Evolutionary conservation across 306 rosid species (phyloP), one percentile per base, ranked within the genome.

Genomic region (Cucumis sativus): DNA sequence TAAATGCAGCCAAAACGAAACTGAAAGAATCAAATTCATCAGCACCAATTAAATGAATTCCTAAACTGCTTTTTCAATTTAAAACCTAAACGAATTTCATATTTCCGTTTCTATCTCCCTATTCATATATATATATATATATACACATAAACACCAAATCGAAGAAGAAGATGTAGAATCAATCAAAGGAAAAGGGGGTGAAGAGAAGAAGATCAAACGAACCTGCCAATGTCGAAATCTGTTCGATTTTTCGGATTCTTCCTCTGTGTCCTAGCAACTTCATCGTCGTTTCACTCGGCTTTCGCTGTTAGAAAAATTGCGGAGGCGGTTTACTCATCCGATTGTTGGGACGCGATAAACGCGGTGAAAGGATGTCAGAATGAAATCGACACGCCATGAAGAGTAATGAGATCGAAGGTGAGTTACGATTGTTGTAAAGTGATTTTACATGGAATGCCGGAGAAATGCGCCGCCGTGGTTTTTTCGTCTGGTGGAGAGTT

Each of bases 401-500:
- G 62, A 30, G 43, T 12, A 51, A 49, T 10, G 75, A 64, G 74
- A 65, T 77, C n/a, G 80, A 77, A 30, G 30, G 33, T 77, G 47
- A 67, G 80, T 28, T 23, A 16, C 30, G 52, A 64, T 8, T 77
- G 80, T 10, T 65, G 80, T 63, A 20, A 41, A n/a, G 80, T 33
- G 61, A 77, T 77, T 7, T 6, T 77, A 33, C 64, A 64, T 17
- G 57, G 35, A n/a, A 39, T 77, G 25, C 63, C 74, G 20, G 47
- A 40, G 2, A 49, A 35, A 43, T 77, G 75, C 63, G 10, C 37
- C 20, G 62, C 6, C 45, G 70, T 33, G 49, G 23, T 77, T 64
- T 77, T 77, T 39, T 77, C 80, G 6, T 28, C 41, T 5, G 57
- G 62, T 20, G 80, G 80, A 60, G 63, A 64, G 49, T 61, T 60